Evolutionary conservation across 257 asterid genomes (phyloP), one percentile per base, ranked within the genome.

Genomic region (Thymus mandschuricus): DNA sequence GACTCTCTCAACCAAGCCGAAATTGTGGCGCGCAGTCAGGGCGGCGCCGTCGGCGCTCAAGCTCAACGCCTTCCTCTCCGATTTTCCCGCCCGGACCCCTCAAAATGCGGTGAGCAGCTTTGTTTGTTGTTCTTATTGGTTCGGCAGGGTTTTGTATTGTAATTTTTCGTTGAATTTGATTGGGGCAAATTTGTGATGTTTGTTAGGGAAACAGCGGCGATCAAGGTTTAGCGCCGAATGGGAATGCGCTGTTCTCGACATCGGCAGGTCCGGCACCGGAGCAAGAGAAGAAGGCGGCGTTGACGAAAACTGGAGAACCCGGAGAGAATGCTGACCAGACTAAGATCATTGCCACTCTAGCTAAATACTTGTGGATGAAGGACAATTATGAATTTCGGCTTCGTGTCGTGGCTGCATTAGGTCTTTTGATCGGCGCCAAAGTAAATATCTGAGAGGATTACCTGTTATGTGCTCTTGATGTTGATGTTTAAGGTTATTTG

Each of bases 381-480:
- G 99, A 89, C 70, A 95, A 89, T 82, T 21, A 65, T 34, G 99
- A 95, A 75, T 95, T 87, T 69, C 83, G 88, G 72, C 55, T 89
- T 29, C 89, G 99, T 33, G 97, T 95, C 34, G 31, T 95, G 60
- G 95, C 97, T 60, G 98, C 98, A 7, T 69, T 95, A 74, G 86
- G 83, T 68, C 88, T 95, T 61, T 81, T 95, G 28, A 86, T 95
- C 81, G 98, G 95, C 62, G 99, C 98, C 74, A 95, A 95, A 78
- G 91, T 81, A 79, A 85, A 62, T 63, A 27, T 15, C 31, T 38
- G 28, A 33, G 8, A 15, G 34, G 10, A 43, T 45, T 12, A 3
- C 55, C 29, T 13, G 54, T 71, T 52, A 8, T 76, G 45, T 64
- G 21, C 34, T 15, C 51, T 35, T 70, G 28, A 46, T 66, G 8